Evolutionary conservation across 225 moss, liverwort and hornwort species (phyloP), one percentile per base, ranked within the genome.

Genomic region (Anthoceros angustus): DNA sequence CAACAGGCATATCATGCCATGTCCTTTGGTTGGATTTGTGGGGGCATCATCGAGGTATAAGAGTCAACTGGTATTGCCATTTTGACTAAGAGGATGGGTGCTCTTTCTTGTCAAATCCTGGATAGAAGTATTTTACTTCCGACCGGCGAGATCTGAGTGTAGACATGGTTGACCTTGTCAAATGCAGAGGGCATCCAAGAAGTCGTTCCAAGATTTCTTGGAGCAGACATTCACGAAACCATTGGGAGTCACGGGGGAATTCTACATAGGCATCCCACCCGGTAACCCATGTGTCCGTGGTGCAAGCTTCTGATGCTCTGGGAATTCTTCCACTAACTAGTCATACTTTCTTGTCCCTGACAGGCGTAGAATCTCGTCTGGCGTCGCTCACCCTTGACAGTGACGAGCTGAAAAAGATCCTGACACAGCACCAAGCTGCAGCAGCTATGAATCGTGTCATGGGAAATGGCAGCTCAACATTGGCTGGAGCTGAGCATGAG

Each of bases 311-410:
- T 9, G 46, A 4, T 20, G 46, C 18, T 24, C 15, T 11, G 3
- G 45, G 23, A 21, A 63, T 49, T 15, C 2, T 18, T 14, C 25
- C 64, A 0, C 8, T 12, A 14, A 8, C 25, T 1, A 46, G 8
- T 69, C 18, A 8, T 43, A 2, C 14, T 5, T 8, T 71, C 55
- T 55, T 55, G 55, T 20, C 5, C 14, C 14, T 55, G 55, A n/a
- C 86, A 94, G 94, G 94, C 65, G 80, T 91, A 23, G 94, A 95
- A 69, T 83, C 75, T 78, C 94, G 94, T n/a, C 70, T 95, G 71
- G 91, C 94, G 39, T 83, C 94, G 0, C 78, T 95, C 21, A 40
- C 79, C 39, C 60, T 95, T 55, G 91, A 95, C 70, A 43, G 74
- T 40, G 71, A 55, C 9, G 82, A 91, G 43, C 0, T 81, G 12